Conservation (phyloP, 2,329 filamentous ascomycete genomes). For the Fusarium circinatum region DNA sequence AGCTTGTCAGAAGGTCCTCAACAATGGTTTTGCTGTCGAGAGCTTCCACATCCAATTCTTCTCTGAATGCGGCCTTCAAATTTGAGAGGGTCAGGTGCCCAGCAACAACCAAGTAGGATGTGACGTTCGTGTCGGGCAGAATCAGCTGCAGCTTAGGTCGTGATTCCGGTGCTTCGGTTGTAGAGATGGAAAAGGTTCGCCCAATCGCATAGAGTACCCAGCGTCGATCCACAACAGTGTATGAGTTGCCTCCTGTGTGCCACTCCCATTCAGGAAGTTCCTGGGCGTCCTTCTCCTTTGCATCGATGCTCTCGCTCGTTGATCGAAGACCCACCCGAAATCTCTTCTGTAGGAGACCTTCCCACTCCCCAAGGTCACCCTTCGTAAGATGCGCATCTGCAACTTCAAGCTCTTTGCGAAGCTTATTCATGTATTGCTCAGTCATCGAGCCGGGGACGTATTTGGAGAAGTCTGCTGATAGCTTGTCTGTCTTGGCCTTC, state of each 20-base stretch:
- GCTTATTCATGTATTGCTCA: slow-evolving; percentile 59
- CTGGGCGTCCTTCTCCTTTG: slow-evolving; percentile 40
- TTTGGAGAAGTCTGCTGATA: slow-evolving; percentile 48
- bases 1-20: slow-evolving; percentile 69
- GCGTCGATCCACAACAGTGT: slow-evolving; percentile 69
- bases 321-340: slow-evolving; percentile 56
- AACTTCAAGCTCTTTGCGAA: slow-evolving; percentile 55
- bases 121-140: slow-evolving; percentile 63
- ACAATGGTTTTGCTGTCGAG: slow-evolving; percentile 60
- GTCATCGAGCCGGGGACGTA: slow-evolving; percentile 62
- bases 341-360: slow-evolving; percentile 60
- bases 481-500: slow-evolving; percentile 46
- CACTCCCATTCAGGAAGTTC: slow-evolving; percentile 62
- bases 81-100: slow-evolving; percentile 71
- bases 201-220: slow-evolving; percentile 73
- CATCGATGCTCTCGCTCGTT: slow-evolving; percentile 26
- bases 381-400: slow-evolving; percentile 61
- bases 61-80: slow-evolving; percentile 66
- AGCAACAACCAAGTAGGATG: slow-evolving; percentile 68
- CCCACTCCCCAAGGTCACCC: slow-evolving; percentile 60
- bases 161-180: slow-evolving; percentile 51
- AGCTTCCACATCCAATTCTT: slow-evolving; percentile 56
- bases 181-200: slow-evolving; percentile 67
- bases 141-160: slow-evolving; percentile 49
- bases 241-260: slow-evolving; percentile 55